Evolutionary conservation across 176 grass and related monocot genomes (phyloP), one percentile per base, ranked within the genome.

Genomic region (Canna indica): DNA sequence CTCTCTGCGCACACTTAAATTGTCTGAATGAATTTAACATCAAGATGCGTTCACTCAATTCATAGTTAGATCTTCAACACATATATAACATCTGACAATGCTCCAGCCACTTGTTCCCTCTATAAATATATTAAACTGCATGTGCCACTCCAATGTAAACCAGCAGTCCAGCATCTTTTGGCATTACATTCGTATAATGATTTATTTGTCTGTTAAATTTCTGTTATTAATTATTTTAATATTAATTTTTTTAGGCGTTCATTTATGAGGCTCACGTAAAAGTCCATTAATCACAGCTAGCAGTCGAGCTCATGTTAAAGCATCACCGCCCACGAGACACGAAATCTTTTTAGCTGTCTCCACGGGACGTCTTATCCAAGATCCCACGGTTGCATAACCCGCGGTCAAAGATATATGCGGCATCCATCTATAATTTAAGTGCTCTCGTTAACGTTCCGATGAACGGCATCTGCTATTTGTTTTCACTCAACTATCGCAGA

Each of bases 321-420:
- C 20, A 15, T 18, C 16, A 5, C 18, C 20, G 3, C 3, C 20
- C 50, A 54, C 50, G 17, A n/a, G 4, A n/a, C 50, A n/a, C 50
- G 4, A 30, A 60, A 60, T 60, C 58, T 60, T 60, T 60, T 31
- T 60, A 60, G 58, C 58, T 60, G 58, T 60, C 58, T 60, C 13
- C 58, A 60, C 27, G 28, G 26, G 58, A 30, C 58, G 58, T 14
- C n/a, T 10, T 6, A 60, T 60, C 58, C 20, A 15, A 14, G 10
- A 32, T 31, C 58, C 1, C 27, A 31, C 58, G 58, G 58, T 60
- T 14, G 58, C 25, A n/a, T 10, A 60, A 30, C 26, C 26, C 25
- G 1, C 58, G 58, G 58, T 60, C 58, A 60, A 60, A 60, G 28
- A 60, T 60, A 44, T 11, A 44, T 11, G 22, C 58, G 27, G 58